Evolutionary conservation across 2,329 filamentous ascomycete genomes (phyloP).

Genomic region (Magnaporthales sp.): DNA sequence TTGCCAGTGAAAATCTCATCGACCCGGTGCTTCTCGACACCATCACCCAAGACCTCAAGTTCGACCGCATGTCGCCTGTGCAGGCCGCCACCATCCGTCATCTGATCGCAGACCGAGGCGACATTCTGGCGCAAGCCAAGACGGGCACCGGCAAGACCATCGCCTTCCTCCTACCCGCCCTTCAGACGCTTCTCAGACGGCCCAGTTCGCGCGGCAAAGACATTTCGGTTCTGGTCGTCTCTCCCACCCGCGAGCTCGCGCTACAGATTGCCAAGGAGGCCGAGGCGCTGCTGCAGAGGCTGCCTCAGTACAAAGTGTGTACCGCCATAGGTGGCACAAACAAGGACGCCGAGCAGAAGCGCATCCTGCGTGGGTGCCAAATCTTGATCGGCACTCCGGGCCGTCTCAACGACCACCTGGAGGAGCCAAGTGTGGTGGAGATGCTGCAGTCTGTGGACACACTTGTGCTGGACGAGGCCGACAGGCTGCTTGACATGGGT

Average conservation of each 20-base stretch:
- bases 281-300: constrained; percentile 57
- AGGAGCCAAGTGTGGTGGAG: constrained; percentile 42
- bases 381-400: constrained; percentile 77
- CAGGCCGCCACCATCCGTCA: constrained; percentile 42
- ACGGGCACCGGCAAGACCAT: constrained; percentile 84
- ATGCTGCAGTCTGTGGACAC: constrained; percentile 64
- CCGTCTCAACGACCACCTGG: constrained; percentile 66
- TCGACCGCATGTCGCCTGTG: constrained; percentile 45
- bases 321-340: constrained; percentile 75
- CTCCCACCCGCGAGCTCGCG: constrained; percentile 63
- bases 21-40: constrained; percentile 37
- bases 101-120: constrained; percentile 33
- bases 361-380: constrained; percentile 65
- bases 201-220: constrained; percentile 20
- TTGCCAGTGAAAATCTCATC: constrained; percentile 28
- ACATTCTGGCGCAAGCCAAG: constrained; percentile 70
- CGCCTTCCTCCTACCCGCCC: constrained; percentile 74
- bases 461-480: constrained; percentile 76
- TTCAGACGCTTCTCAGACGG: constrained; percentile 59
- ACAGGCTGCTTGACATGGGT: constrained; percentile 74
- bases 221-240: constrained; percentile 56
- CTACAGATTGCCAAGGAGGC: constrained; percentile 67
- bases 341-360: constrained; percentile 61
- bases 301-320: constrained; percentile 67
- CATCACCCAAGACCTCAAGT: constrained; percentile 38